Conservation (phyloP, 2,329 filamentous ascomycete species). For the Pseudogymnoascus sp. region DNA sequence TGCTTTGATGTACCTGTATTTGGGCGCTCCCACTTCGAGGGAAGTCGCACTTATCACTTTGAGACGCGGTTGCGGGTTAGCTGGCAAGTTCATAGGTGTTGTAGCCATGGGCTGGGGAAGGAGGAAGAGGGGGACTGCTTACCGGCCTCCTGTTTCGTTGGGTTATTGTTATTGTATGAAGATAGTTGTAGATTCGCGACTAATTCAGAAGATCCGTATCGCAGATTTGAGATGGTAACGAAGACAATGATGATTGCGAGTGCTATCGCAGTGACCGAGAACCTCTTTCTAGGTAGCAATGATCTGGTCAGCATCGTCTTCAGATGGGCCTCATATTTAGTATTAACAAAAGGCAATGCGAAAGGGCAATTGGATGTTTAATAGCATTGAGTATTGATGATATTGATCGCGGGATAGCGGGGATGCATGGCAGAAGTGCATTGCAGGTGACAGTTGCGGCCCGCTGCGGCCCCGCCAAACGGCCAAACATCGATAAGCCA, state of each 20-base stretch:
- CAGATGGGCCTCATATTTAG: background rate
- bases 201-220: background rate
- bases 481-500: background rate
- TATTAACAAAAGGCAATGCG: background rate
- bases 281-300: conserved; percentile 12
- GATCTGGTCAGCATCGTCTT: conserved; percentile 12
- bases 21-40: background rate
- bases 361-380: background rate
- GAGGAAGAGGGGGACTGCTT: background rate
- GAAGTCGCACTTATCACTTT: background rate
- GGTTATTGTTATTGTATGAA: background rate
- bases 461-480: background rate
- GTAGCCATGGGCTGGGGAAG: background rate
- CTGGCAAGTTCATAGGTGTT: background rate
- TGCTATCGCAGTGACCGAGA: background rate
- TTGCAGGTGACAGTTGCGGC: background rate
- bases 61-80: conserved; percentile 6
- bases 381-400: background rate
- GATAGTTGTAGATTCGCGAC: background rate
- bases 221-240: conserved; percentile 9
- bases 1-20: conserved; percentile 10
- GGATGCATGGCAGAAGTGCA: background rate
- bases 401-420: background rate
- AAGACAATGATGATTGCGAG: conserved; percentile 12
- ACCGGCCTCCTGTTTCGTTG: background rate